Evolutionary conservation across 768 basidiomycete species (phyloP).

Genomic region (Tulasnella sp.): DNA sequence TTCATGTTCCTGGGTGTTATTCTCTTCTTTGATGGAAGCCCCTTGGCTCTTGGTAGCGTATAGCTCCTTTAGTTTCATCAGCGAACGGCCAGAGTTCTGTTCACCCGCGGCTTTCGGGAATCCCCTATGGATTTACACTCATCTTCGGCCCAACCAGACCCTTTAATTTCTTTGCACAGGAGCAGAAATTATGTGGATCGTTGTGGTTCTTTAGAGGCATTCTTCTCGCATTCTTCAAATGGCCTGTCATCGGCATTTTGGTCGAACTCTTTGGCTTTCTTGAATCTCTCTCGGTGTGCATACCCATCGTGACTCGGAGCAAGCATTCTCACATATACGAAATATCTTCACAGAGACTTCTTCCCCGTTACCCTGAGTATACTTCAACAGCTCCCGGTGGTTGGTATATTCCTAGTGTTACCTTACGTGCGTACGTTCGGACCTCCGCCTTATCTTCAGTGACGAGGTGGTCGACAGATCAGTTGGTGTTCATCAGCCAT

Average conservation of each 20-base stretch:
- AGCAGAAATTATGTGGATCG: conserved; percentile 91
- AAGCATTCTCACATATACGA: neutral
- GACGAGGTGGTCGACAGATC: conserved; percentile 22
- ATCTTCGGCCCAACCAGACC: conserved; percentile 98
- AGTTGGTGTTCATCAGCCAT: conserved; percentile 24
- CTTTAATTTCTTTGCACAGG: conserved; percentile 94
- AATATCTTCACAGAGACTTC: conserved; percentile 73
- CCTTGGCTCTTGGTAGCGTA: conserved; percentile 97
- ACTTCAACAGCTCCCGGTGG: conserved; percentile 87
- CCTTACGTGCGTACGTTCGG: conserved; percentile 82
- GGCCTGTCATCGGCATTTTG: conserved; percentile 91
- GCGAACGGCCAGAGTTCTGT: neutral
- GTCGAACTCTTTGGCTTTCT: conserved; percentile 96
- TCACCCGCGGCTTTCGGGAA: neutral
- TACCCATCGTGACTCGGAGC: conserved; percentile 31
- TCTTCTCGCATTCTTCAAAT: conserved; percentile 90
- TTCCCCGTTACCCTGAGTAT: conserved; percentile 99
- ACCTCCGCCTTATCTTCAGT: neutral
- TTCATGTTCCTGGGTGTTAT: conserved; percentile 98
- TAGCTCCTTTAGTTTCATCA: conserved; percentile 39
- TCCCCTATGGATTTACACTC: conserved; percentile 76
- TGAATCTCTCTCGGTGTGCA: conserved; percentile 93
- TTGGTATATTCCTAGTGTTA: conserved; percentile 82
- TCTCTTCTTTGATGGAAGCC: conserved; percentile 94
- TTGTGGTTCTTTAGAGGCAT: conserved; percentile 88